These are phyloP conservation scores for Rhododendron mucronatum DNA, from an alignment of 148 eudicot genomes.

Conservation along the genomic window DNA sequence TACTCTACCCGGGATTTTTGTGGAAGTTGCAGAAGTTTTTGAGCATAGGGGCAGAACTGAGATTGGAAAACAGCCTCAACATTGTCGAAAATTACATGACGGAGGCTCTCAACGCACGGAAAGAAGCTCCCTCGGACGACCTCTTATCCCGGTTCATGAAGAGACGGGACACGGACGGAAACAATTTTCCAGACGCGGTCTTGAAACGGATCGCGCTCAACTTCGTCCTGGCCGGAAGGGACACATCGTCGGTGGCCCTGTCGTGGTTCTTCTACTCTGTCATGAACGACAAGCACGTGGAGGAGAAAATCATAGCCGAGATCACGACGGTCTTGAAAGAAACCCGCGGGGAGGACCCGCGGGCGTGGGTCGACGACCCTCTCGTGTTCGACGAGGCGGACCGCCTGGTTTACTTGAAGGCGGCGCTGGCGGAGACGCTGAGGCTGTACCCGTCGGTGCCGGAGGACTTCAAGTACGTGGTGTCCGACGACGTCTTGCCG, in stretches of 20 bases:
- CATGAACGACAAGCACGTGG: conserved; percentile 61
- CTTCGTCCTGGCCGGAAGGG: conserved; percentile 83
- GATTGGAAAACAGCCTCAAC: conserved; percentile 40
- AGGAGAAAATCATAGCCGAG: conserved; percentile 47
- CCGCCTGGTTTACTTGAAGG: conserved; percentile 59
- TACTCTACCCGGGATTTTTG: conserved; percentile 56
- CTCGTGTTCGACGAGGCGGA: conserved; percentile 73
- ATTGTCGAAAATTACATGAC: conserved; percentile 67
- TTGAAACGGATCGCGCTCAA: conserved; percentile 76
- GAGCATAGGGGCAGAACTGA: conserved; percentile 48
- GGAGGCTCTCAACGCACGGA: conserved; percentile 47
- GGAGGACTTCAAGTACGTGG: conserved; percentile 67
- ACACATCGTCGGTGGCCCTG: conserved; percentile 76
- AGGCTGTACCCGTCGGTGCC: conserved; percentile 84
- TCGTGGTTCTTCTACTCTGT: conserved; percentile 89
- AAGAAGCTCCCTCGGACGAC: conserved; percentile 62
- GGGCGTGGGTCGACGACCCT: conserved; percentile 54
- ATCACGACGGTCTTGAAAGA: conserved; percentile 39
- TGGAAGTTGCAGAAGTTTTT: conserved; percentile 60
- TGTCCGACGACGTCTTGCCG: conserved; percentile 67
- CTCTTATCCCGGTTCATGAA: conserved; percentile 70
- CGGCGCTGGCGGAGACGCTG: conserved; percentile 72
- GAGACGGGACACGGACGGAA: conserved; percentile 55
- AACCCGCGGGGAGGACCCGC: conserved; percentile 53
- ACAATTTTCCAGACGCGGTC: conserved; percentile 37